Base-by-base conservation (phyloP, 768 basidiomycete species). In the Erythrobasidium yunnanense region DNA sequence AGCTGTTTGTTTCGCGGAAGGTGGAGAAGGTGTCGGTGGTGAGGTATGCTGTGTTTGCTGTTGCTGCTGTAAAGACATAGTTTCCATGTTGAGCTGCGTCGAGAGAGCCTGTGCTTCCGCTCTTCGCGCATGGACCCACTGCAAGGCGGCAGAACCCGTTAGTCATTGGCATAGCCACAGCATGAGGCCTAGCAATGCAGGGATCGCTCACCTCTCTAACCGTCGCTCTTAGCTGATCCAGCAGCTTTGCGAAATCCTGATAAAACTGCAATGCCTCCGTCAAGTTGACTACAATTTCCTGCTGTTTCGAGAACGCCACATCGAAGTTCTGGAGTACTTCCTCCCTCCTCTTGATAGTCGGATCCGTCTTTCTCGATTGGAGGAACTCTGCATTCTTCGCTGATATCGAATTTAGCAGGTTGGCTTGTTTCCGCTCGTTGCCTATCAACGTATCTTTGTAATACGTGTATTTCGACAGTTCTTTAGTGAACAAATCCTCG, bases 231-330 rank as follows among this genome's bases (percentile, higher is more conserved):
- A 70, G 33, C 55, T 73, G 55, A 15, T 56, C 58, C 2, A 93
- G 75, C 49, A 92, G 83, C 11, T 79, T 81, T 1, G 83, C 81
- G 60, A 97, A 81, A 71, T 88, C 87, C 68, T 89, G 90, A 74
- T 99, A 93, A 73, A 96, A 97, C 87, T 91, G 62, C 8, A 67
- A 35, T 1, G 52, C 68, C 74, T 97, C 93, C 42, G 87, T 85
- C 4, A 95, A 78, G 76, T 97, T 91, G 54, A 82, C 81, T 1
- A 79, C 80, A 15, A 95, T 87, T 74, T 96, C 92, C 58, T 81
- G 80, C 75, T 90, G 95, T 72, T 89, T 90, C 77, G 85, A 85
- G 76, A 87, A 87, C 0, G 91, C 88, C 11, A 85, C 75, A 69
- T 93, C 89, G 46, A 93, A 82, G 13, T 83, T 83, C 73, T 89